These are phyloP conservation scores for Hymenoscyphus salicellus DNA, from an alignment of 2,329 filamentous ascomycete genomes.

Conservation along the genomic window DNA sequence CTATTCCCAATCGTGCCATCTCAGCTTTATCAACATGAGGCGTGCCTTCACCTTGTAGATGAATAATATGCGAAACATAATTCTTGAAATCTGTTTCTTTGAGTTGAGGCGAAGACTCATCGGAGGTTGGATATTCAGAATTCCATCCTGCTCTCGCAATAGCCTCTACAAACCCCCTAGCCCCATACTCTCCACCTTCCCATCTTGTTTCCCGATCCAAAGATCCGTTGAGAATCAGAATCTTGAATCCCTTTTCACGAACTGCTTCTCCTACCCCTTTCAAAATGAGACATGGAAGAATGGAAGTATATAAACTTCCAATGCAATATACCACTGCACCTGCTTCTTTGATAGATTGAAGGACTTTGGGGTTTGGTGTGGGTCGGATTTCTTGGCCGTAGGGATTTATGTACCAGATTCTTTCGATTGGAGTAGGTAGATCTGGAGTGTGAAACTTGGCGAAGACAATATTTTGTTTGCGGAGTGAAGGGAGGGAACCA, in stretches of 20 bases:
- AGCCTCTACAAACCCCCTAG: slow-evolving; percentile 76
- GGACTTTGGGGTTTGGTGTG: slow-evolving; percentile 74
- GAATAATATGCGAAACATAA: slow-evolving; percentile 82
- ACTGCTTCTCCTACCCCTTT: slow-evolving; percentile 69
- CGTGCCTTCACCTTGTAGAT: slow-evolving; percentile 68
- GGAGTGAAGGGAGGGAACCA: slow-evolving; percentile 74
- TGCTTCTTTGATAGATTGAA: slow-evolving; percentile 57
- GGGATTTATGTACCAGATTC: slow-evolving; percentile 97
- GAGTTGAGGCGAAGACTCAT: slow-evolving; percentile 27
- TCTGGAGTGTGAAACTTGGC: slow-evolving; percentile 74
- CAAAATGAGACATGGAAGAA: slow-evolving; percentile 79
- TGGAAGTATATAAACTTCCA: slow-evolving; percentile 87
- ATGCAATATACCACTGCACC: slow-evolving; percentile 84
- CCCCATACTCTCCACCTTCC: slow-evolving; percentile 58
- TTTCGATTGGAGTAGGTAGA: slow-evolving; percentile 70
- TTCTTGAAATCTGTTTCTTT: slow-evolving; percentile 50
- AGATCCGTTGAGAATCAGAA: slow-evolving; percentile 73
- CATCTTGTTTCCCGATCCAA: slow-evolving; percentile 86
- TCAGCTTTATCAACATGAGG: slow-evolving; percentile 67
- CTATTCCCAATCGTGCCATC: slow-evolving; percentile 67
- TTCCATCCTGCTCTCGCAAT: slow-evolving; percentile 65
- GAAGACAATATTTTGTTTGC: slow-evolving; percentile 78
- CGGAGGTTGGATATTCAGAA: slow-evolving; percentile 10
- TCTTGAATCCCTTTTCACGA: slow-evolving; percentile 54
- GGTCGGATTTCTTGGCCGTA: slow-evolving; percentile 95